Conservation (phyloP, 108 stramenopile genomes). For the Aurantiochytrium sp. region DNA sequence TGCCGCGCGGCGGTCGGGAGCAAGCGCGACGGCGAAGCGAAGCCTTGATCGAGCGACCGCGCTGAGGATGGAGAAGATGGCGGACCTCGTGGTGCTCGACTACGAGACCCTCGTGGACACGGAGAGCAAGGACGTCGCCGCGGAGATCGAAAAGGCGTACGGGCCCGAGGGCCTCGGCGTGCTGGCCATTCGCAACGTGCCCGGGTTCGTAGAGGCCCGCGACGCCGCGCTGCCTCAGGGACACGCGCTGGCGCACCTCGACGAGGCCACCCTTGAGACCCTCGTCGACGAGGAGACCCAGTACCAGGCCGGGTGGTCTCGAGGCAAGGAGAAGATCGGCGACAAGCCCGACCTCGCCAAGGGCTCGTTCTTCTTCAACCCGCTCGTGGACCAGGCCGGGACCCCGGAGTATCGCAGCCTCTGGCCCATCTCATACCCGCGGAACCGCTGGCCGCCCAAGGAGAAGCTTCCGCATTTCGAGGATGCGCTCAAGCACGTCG, state of each 20-base stretch:
- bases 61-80: not conserved
- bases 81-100: not conserved
- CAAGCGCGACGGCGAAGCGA: too few relatives aligned
- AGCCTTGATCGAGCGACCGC: too few relatives aligned
- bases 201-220: constrained; percentile 69
- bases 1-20: too few relatives aligned
- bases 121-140: not conserved
- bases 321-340: constrained; percentile 82
- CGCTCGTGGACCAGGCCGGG: constrained; percentile 70
- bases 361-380: constrained; percentile 77
- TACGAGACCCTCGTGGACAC: not conserved
- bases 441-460: constrained; percentile 75
- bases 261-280: constrained; percentile 52
- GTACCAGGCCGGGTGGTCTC: constrained; percentile 84
- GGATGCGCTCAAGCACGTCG: constrained; percentile 56
- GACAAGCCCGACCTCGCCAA: constrained; percentile 78
- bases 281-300: constrained; percentile 65
- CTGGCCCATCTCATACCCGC: constrained; percentile 76
- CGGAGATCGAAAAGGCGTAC: not conserved
- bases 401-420: constrained; percentile 63
- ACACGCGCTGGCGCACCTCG: constrained; percentile 68
- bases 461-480: constrained; percentile 53
- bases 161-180: constrained; percentile 56
- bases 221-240: constrained; percentile 62
- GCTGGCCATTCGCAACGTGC: constrained; percentile 73